These are phyloP conservation scores for Tephrocybe sp. DNA, from an alignment of 768 basidiomycete species.

Conservation along the genomic window DNA sequence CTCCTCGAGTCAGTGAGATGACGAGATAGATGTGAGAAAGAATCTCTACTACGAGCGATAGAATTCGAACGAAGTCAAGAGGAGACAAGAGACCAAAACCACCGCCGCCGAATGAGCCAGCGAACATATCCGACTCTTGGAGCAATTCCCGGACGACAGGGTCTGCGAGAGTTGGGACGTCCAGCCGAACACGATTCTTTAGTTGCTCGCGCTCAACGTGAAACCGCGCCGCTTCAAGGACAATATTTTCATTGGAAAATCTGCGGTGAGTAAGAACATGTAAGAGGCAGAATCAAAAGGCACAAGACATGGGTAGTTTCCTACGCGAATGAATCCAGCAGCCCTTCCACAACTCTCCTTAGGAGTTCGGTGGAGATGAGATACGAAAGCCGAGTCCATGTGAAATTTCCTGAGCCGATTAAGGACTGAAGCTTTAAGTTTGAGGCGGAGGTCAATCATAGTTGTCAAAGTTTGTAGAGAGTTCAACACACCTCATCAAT, in stretches of 20 bases:
- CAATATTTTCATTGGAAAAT: constrained; percentile 67
- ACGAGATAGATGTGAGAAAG: constrained; percentile 71
- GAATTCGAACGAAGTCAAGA: constrained; percentile 73
- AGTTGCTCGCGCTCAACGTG: constrained; percentile 78
- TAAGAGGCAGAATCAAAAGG: constrained; percentile 9
- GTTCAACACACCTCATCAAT: constrained; percentile 70
- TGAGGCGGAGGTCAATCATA: constrained; percentile 14
- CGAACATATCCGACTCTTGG: constrained; percentile 86
- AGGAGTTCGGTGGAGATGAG: constrained; percentile 63
- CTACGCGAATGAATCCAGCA: constrained; percentile 74
- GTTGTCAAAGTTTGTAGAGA: constrained; percentile 13
- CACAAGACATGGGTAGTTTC: too few species aligned
- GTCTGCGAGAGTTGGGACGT: constrained; percentile 77
- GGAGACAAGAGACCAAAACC: constrained; percentile 81
- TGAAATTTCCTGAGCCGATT: constrained; percentile 70
- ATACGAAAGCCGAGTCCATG: constrained; percentile 62
- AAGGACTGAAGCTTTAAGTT: constrained; percentile 66
- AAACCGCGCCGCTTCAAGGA: constrained; percentile 72
- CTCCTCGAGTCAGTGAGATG: constrained; percentile 57
- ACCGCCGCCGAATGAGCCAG: constrained; percentile 75
- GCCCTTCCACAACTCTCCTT: constrained; percentile 62
- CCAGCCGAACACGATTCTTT: constrained; percentile 72
- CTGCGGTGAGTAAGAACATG: constrained; percentile 35
- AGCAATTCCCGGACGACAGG: constrained; percentile 73
- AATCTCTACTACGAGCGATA: constrained; percentile 71